phyloP scores from a whole-genome alignment of 441 rosid genomes.

The Geranium incanum region DNA sequence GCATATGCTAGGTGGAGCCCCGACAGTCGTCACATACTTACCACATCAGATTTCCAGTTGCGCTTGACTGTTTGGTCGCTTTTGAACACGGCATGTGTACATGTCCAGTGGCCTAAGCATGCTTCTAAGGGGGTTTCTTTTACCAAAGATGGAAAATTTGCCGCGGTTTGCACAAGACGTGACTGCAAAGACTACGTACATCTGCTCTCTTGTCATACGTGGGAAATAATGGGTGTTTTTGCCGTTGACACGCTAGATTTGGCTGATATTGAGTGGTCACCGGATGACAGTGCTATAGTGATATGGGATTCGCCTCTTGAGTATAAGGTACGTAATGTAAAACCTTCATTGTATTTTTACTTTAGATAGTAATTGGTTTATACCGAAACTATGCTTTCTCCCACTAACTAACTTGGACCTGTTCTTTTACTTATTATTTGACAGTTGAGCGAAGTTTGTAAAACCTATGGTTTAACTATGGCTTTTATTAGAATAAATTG shows the following conservation, averaged over 20 bases:
- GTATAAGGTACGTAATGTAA: slow-evolving; percentile 49
- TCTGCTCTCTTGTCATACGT: slow-evolving; percentile 74
- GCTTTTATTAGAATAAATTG: not conserved
- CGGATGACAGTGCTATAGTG: slow-evolving; percentile 80
- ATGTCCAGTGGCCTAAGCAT: slow-evolving; percentile 94
- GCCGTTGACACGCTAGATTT: slow-evolving; percentile 81
- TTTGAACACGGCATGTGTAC: slow-evolving; percentile 90
- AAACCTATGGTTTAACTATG: not conserved
- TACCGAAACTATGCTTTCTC: not conserved
- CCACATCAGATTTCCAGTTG: slow-evolving; percentile 85
- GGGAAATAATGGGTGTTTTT: slow-evolving; percentile 94
- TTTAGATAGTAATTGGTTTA: not conserved
- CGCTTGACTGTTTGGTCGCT: slow-evolving; percentile 90
- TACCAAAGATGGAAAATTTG: slow-evolving; percentile 81
- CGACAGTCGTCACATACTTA: slow-evolving; percentile 89
- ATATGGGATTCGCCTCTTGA: slow-evolving; percentile 91
- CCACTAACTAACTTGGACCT: not conserved
- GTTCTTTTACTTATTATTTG: not conserved
- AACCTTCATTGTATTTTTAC: slow-evolving; percentile 7
- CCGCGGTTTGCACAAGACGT: slow-evolving; percentile 80
- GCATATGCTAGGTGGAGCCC: slow-evolving; percentile 99
- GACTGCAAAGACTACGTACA: slow-evolving; percentile 90
- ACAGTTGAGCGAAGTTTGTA: not conserved
- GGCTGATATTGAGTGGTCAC: slow-evolving; percentile 95
- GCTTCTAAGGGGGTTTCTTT: slow-evolving; percentile 78